Base-by-base conservation (phyloP, 257 asterid genomes). In the Henckelia pumila region DNA sequence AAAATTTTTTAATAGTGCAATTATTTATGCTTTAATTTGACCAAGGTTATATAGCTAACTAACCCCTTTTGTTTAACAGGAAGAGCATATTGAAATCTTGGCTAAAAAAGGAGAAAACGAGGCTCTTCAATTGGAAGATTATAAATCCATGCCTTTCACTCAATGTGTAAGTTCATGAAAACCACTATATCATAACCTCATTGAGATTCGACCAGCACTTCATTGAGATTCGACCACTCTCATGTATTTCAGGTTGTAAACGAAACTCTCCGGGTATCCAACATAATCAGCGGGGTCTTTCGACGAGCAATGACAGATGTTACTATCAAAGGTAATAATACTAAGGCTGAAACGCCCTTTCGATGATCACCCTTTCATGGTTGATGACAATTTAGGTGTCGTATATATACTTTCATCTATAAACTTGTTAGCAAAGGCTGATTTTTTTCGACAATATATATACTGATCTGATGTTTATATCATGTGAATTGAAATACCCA, bases 101-200 rank as follows among this genome's bases (percentile, higher is more conserved):
- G 85, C 79, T 6, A 84, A 73, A 44, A 86, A 79, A 68, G 86
- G 92, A 8, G 88, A 71, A 73, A 66, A 47, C 0, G 78, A 78
- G 81, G 77, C 81, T 67, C 83, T 91, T 73, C 79, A 75, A 60
- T 94, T 97, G 99, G 99, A 87, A 19, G 96, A 94, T 63, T 94
- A 89, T 55, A 94, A 94, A 69, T 85, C 96, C 58, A 94, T 94
- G 99, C 80, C 86, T 68, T 94, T 94, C 82, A 94, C 97, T 77
- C 96, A 86, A 74, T 93, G 99, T 68, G 99, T 93, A 82, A 88
- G 99, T 73, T 33, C 24, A 8, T 13, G 14, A 20, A 37, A 35
- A 19, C 16, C 20, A 5, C 59, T 29, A 23, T 30, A 28, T 16
- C 20, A 23, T 62, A 4, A 22, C n/a, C n/a, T n/a, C n/a, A n/a